Evolutionary conservation across 1,284 basidiomycete genomes (phyloP), one percentile per base, ranked within the genome.

Genomic region (Entoloma clypeatum): DNA sequence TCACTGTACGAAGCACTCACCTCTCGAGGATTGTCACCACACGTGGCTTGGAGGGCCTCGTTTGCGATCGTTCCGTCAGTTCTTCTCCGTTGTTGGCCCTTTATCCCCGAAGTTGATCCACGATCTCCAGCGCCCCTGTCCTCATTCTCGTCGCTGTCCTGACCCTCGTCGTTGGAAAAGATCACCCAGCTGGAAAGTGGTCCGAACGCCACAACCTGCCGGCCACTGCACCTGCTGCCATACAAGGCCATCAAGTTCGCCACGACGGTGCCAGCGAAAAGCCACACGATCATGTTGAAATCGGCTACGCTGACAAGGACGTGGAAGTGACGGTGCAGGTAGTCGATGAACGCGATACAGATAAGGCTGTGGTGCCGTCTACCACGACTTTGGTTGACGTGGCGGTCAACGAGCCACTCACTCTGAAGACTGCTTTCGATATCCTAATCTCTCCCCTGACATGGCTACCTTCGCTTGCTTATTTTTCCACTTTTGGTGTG

Each of bases 161-260:
- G 8, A 67, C 64, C 28, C 44, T 83, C 24, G 48, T 77, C n/a
- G 71, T 74, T 46, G 80, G 78, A 1, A 73, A 72, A 39, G 80
- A 83, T 50, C 77, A 79, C 36, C 80, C 80, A 0, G 69, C 69
- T 7, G 81, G 80, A 2, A 69, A 65, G 43, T 82, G 80, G 81
- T 59, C 63, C 8, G 61, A 75, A 21, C 64, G 79, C 5, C 70
- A 79, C 54, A 66, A 63, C n/a, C 56, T 68, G 7, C 64, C 64
- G 7, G 63, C 63, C n/a, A 61, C 67, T 35, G 51, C 55, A 4
- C 39, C 54, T 4, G 28, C 47, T 3, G 38, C 47, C 32, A 35
- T 33, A 11, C 46, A 57, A 35, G 59, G 58, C 19, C 56, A 60
- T 33, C 54, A 62, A 32, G 33, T 53, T 9, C 47, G 50, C 21